Evolutionary conservation across 2,329 filamentous ascomycete genomes (phyloP), one percentile per base, ranked within the genome.

Genomic region (Ilyonectria destructans): DNA sequence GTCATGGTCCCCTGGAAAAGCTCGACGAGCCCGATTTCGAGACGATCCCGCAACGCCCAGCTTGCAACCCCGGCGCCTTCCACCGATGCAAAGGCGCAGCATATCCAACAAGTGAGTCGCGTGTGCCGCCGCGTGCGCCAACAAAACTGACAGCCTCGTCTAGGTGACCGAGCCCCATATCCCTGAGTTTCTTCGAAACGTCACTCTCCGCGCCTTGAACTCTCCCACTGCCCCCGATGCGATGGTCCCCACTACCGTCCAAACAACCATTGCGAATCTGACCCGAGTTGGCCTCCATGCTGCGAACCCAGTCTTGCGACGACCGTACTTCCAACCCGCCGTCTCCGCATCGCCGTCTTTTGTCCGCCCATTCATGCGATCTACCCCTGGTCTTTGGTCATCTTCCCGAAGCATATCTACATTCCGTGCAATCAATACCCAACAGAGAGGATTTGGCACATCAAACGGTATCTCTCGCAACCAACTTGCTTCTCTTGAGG

Each of bases 401-500:
- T 55, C 69, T 65, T 60, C 69, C 48, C 71, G 71, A 54, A 63
- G 64, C 49, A 62, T 75, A 55, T 74, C 71, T 62, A 67, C 73
- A 62, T 66, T 73, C 43, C 58, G 65, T 45, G 49, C 46, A 29
- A 58, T 74, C 31, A 69, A 66, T 63, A 52, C 69, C 37, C 78
- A 79, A 37, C 69, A 67, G 70, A 77, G 76, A 77, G 81, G 69
- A 69, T 85, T 86, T 75, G 82, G 85, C 65, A 81, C 80, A 29
- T 78, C 82, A 8, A 85, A 84, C 68, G 85, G 85, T 21, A 83
- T 89, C 62, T 87, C 89, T 52, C 85, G 88, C 68, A 90, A 87
- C 70, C 85, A 96, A 64, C 89, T 99, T 37, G 94, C 95, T 37
- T 93, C 94, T 73, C 88, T 95, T 74, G 96, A 99, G 83, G 92